These are phyloP conservation scores for Kingdonia uniflora DNA, from an alignment of 164 flowering plant genomes.

Conservation along the genomic window DNA sequence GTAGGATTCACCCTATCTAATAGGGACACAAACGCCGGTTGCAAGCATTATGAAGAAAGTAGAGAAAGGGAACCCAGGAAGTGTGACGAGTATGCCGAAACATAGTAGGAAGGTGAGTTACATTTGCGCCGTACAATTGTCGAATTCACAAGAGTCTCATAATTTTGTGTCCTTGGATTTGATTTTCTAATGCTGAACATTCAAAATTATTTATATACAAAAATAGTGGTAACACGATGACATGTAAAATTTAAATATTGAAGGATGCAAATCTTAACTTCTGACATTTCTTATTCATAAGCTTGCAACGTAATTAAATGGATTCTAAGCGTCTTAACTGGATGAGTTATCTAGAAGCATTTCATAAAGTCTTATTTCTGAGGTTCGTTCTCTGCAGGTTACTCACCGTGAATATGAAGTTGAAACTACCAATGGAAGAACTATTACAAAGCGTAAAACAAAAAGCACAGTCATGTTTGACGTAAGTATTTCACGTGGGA, in stretches of 20 bases:
- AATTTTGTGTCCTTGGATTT: no score
- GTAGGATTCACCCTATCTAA: conserved; percentile 40
- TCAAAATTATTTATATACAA: no score
- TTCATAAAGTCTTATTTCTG: conserved; percentile 1
- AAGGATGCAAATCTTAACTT: no score
- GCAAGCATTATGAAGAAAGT: conserved; percentile 53
- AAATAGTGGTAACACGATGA: no score
- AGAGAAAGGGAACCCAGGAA: conserved; percentile 43
- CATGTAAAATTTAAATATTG: no score
- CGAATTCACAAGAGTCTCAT: no score
- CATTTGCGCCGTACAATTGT: no score
- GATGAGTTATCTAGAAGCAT: no score
- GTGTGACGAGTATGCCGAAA: conserved; percentile 42
- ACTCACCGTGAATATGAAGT: conserved; percentile 90
- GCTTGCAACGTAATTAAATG: no score
- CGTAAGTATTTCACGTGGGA: conserved; percentile 30
- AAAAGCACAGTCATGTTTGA: conserved; percentile 89
- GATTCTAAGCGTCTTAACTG: no score
- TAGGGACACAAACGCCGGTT: conserved; percentile 48
- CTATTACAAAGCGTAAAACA: conserved; percentile 74
- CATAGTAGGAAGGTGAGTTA: conserved; percentile 67
- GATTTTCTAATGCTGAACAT: no score
- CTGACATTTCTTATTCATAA: no score
- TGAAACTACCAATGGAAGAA: conserved; percentile 75
- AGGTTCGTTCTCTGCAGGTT: conserved; percentile 37